These are phyloP conservation scores for Trametopsis cervina DNA, from an alignment of 768 basidiomycete genomes.

Conservation along the genomic window DNA sequence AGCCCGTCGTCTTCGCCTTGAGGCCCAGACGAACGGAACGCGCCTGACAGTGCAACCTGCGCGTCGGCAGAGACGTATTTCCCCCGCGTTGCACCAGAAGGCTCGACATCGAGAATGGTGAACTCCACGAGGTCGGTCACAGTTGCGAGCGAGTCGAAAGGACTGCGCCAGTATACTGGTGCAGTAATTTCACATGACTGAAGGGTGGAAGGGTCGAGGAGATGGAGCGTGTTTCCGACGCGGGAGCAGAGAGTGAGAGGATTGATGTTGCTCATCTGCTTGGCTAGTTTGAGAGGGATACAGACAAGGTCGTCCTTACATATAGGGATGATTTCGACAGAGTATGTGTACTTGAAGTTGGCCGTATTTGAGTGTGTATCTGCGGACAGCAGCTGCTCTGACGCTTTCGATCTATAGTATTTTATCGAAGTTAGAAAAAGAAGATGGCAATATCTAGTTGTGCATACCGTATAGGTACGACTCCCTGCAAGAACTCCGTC, in stretches of 20 bases:
- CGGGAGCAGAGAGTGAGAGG: conserved; percentile 85
- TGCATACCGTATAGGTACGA: conserved; percentile 81
- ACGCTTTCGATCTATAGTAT: conserved; percentile 71
- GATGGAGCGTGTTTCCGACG: conserved; percentile 86
- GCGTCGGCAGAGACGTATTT: conserved; percentile 84
- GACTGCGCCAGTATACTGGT: conserved; percentile 82
- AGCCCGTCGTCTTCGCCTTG: conserved; percentile 40
- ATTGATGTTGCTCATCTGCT: conserved; percentile 78
- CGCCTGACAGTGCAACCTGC: conserved; percentile 82
- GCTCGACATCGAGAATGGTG: conserved; percentile 90
- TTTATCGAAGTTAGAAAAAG: not conserved
- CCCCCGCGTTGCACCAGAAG: conserved; percentile 61
- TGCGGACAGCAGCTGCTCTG: conserved; percentile 89
- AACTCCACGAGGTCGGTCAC: conserved; percentile 89
- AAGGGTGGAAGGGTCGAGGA: conserved; percentile 85
- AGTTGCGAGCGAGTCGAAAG: conserved; percentile 79
- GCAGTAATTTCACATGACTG: conserved; percentile 76
- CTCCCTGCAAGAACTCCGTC: conserved; percentile 85
- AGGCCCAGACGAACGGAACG: conserved; percentile 52
- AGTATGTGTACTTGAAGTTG: conserved; percentile 96
- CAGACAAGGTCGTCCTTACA: conserved; percentile 98
- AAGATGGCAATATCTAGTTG: conserved; percentile 1
- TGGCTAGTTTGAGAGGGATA: conserved; percentile 77
- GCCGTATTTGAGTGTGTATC: conserved; percentile 91
- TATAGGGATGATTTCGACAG: conserved; percentile 92